Evolutionary conservation across 1,284 basidiomycete genomes (phyloP), one percentile per base, ranked within the genome.

Genomic region (Rhizoctonia solani): DNA sequence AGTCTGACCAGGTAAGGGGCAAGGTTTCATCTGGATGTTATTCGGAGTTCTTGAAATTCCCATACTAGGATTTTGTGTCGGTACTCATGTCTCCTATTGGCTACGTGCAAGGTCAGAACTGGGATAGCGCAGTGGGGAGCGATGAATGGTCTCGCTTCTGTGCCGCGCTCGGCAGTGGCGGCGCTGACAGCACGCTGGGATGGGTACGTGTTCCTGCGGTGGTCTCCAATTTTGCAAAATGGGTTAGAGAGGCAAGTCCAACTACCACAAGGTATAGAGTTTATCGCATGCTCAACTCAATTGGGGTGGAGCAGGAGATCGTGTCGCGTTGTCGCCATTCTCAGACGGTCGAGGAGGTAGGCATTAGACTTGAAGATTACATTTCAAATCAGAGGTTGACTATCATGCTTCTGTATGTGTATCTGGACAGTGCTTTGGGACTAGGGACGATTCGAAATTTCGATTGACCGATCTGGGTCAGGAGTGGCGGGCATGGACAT

Each of bases 401-500:
- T 21, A 47, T n/a, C 61, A 50, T 11, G 42, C 50, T 14, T 59
- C 54, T 21, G 29, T 46, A 9, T 25, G 19, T 21, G 14, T 44
- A 21, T n/a, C 41, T 49, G 21, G 55, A 44, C 63, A 93, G 86
- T 98, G 95, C 77, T 97, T 97, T 74, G 92, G 92, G 16, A 90
- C 92, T 0, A 85, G 82, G 68, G 79, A 96, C 72, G 88, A 89
- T 71, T 73, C 79, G 1, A 81, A 85, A 72, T 96, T 86, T 77
- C 82, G 83, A 69, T 65, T 50, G 80, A 82, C 13, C 84, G 83
- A 0, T 83, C 82, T 13, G 77, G 92, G 5, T 79, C 85, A 68
- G 83, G 91, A 75, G 0, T 95, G 93, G 92, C 83, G 93, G 47
- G 80, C 90, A 11, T 98, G 95, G 95, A 76, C 83, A 1, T 98